Base-by-base conservation (phyloP, 192 early-diverging fungal genomes). In the Coemansia sp. region DNA sequence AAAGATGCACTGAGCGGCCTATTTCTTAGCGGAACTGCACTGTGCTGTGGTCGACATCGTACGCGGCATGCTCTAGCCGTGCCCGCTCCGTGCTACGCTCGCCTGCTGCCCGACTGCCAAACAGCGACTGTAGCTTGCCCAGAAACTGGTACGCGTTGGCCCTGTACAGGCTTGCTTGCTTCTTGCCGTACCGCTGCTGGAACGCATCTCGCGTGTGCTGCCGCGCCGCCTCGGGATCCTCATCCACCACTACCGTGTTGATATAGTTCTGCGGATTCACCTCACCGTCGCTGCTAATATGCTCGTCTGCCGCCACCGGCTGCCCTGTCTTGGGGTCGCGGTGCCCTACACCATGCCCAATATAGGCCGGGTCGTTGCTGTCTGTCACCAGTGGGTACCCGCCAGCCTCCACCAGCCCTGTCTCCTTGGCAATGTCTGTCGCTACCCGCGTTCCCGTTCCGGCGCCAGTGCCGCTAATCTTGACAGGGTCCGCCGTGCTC, bases 231-330 rank as follows among this genome's bases (percentile, higher is more conserved):
- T 54, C 52, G 12, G 68, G 68, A 21, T 72, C 41, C 10, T 64
- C 68, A 8, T 72, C 61, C 21, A 38, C 53, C 1, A 31, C 28
- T 2, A 30, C 21, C n/a, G 43, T 31, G 18, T 32, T 50, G 12
- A 64, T 41, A 19, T 72, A 72, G 56, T 72, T 72, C 17, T 72
- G 68, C 3, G 68, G 68, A 20, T 72, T 72, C n/a, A 57, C 38
- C 51, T 72, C 68, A 17, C 68, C 68, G 23, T 72, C 68, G 3
- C 56, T 34, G 9, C 48, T 29, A 16, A 72, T 64, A 33, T 72
- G 68, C 22, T 59, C 38, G 13, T 44, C 45, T 40, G 68, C 52
- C 18, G 61, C 51, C 8, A 72, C 29, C 5, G 68, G 68, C 26
- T 60, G 49, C 26, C 68, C 68, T 8, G 68, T 64, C 53, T 60